Base-by-base conservation (phyloP, 805 yeast genomes). In the Metschnikowia baotianmanensis region DNA sequence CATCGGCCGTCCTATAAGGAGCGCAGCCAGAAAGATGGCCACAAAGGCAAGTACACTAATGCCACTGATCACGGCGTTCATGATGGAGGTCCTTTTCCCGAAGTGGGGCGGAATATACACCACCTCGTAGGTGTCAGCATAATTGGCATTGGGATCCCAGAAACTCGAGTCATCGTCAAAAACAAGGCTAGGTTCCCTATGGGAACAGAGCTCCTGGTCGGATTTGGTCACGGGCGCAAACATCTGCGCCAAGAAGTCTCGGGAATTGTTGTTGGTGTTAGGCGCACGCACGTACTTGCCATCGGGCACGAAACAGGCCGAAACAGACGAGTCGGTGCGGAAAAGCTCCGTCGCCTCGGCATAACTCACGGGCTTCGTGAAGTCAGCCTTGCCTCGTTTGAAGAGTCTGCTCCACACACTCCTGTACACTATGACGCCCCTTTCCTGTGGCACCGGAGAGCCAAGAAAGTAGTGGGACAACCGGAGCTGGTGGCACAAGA, bases 261-360 rank as follows among this genome's bases (percentile, higher is more conserved):
- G 67, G 0, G 91, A 78, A 15, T 83, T 80, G 12, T 81, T 82
- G 57, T 90, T 97, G 48, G 77, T 77, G 43, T 79, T 83, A 1
- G 99, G 99, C 1, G 89, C 99, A 42, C 98, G 77, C 23, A 90
- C 78, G 53, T 77, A 83, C 34, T 70, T 67, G 4, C 99, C 99
- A 59, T 86, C 83, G 0, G 90, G 90, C 7, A 86, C 79, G 56
- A 84, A 84, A 34, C 77, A 80, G 0, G 84, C 80, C 26, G 64
- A 65, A 0, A 71, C 59, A 1, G 56, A 48, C 0, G 71, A 63
- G 42, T 76, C 61, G 3, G 63, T 63, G 8, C 59, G 54, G 51
- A 82, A 81, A 3, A 69, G 60, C 9, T 55, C 57, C 2, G 44
- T 38, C 0, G 84, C 81, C 35, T 74, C 77, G 2, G 52, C 42